Evolutionary conservation across 257 asterid species (phyloP), one percentile per base, ranked within the genome.

Genomic region (Solanum chmielewskii): DNA sequence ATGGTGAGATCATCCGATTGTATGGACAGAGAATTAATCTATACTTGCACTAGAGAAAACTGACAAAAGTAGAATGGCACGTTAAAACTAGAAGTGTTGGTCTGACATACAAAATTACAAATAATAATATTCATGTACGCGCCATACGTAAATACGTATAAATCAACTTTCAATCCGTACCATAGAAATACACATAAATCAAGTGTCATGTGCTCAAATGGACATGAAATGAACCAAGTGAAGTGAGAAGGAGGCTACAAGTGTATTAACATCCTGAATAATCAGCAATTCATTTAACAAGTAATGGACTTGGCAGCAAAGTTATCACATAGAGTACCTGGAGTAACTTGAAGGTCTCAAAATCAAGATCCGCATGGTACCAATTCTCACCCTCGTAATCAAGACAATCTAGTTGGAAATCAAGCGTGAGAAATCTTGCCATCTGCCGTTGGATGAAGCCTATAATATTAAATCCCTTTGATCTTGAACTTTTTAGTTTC

Each of bases 321-420:
- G 42, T 42, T 69, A 59, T 39, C 44, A 25, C n/a, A 68, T 11
- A 84, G 56, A 33, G 81, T 89, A 97, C 99, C 99, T 95, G 99
- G 88, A 95, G 99, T 88, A 89, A 85, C 92, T 93, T 93, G 90
- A 95, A 97, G 35, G 99, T 97, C 90, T 97, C 99, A 73, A 94
- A 93, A 91, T 95, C 99, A 37, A 97, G 99, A 95, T 97, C 99
- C 0, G 99, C 99, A 90, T 97, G 99, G 85, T 91, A 93, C 99
- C 99, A 97, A 88, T 96, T 97, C 75, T 94, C 98, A 31, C 93
- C 90, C 90, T 96, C 93, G 89, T 97, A 97, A 84, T 97, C 98
- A 21, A 97, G 95, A 90, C 98, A 94, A 90, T 97, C 99, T 90
- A 97, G 87, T 82, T 97, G 99, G 89, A 96, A 95, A 91, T 95